Percentiles rank a stretch among this genome's conserved stretches.
Conservation (phyloP, 805 yeast species). For the Yamadazyma akitaensis region DNA sequence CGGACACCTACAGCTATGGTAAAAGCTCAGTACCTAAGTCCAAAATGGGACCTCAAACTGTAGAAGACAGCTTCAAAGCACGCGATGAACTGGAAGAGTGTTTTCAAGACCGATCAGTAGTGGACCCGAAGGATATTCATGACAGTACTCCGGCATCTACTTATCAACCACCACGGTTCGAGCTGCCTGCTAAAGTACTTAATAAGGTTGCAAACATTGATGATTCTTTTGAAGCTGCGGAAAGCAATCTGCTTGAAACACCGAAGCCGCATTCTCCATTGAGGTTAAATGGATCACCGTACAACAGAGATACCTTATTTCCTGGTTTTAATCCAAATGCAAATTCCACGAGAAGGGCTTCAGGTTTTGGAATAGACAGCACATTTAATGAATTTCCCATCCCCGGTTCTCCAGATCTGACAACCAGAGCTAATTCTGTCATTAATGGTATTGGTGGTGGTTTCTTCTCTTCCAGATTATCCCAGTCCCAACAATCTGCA, state of each 20-base stretch:
- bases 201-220: slow-evolving; percentile 23
- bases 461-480: slow-evolving; percentile 36
- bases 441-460: slow-evolving; percentile 31
- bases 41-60: too few relatives aligned
- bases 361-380: slow-evolving; percentile 18
- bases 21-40: slow-evolving; percentile 2
- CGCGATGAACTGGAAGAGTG: too few relatives aligned
- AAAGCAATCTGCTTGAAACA: slow-evolving; percentile 7
- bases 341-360: slow-evolving; percentile 9
- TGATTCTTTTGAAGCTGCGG: slow-evolving; percentile 24
- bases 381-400: slow-evolving; percentile 40
- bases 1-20: slow-evolving; percentile 16
- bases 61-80: too few relatives aligned
- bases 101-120: background rate
- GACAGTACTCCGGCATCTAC: background rate
- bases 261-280: slow-evolving; percentile 10
- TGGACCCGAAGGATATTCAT: background rate
- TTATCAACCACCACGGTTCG: background rate
- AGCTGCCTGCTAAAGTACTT: slow-evolving; percentile 4
- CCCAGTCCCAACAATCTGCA: slow-evolving; percentile 43
- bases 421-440: slow-evolving; percentile 45
- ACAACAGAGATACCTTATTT: slow-evolving; percentile 18
- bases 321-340: slow-evolving; percentile 20
- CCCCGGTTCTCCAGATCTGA: slow-evolving; percentile 43
- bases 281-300: slow-evolving; percentile 1